Percentiles rank a stretch among this genome's conserved stretches.
Evolutionary conservation across 192 early-diverging fungal species (phyloP).

Genomic region (Pilaira anomala): DNA sequence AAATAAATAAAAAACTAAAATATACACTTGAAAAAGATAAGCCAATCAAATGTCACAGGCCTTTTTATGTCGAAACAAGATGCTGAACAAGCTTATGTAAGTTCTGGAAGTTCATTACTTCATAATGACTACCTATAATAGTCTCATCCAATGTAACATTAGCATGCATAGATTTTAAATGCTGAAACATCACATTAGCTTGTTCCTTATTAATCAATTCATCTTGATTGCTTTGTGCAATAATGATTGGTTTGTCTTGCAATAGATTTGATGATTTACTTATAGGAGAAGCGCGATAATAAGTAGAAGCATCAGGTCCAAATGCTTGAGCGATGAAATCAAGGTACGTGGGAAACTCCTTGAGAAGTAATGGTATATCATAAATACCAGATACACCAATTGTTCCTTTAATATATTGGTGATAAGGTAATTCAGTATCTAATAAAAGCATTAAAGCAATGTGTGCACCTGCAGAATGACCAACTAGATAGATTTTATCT

Average conservation of each 20-base stretch:
- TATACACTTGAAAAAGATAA: not conserved
- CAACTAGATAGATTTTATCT: slow-evolving; percentile 57
- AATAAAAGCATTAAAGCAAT: slow-evolving; percentile 61
- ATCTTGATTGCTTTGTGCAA: slow-evolving; percentile 69
- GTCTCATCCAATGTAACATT: slow-evolving; percentile 8
- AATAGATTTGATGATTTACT: slow-evolving; percentile 1
- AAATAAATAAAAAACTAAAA: not conserved
- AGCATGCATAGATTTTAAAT: slow-evolving; percentile 6
- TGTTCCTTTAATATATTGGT: slow-evolving; percentile 49
- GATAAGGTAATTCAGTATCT: slow-evolving; percentile 35
- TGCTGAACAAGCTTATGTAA: not conserved
- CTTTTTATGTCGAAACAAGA: not conserved
- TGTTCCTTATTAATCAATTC: slow-evolving; percentile 65
- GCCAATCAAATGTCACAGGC: not conserved
- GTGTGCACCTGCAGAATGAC: slow-evolving; percentile 81
- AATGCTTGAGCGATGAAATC: slow-evolving; percentile 79
- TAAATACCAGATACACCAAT: slow-evolving; percentile 86
- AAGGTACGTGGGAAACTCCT: slow-evolving; percentile 60
- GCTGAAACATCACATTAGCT: slow-evolving; percentile 30
- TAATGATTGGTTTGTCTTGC: slow-evolving; percentile 44
- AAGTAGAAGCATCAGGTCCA: slow-evolving; percentile 35
- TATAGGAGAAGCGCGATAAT: slow-evolving; percentile 46
- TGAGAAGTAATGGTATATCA: slow-evolving; percentile 63
- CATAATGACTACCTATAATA: slow-evolving; percentile 19
- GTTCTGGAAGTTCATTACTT: slow-evolving; percentile 14